A percentile compares a stretch with the other conserved stretches of the same genome.
Conservation (phyloP, 148 eudicot species). For the Diospyros lotus region DNA sequence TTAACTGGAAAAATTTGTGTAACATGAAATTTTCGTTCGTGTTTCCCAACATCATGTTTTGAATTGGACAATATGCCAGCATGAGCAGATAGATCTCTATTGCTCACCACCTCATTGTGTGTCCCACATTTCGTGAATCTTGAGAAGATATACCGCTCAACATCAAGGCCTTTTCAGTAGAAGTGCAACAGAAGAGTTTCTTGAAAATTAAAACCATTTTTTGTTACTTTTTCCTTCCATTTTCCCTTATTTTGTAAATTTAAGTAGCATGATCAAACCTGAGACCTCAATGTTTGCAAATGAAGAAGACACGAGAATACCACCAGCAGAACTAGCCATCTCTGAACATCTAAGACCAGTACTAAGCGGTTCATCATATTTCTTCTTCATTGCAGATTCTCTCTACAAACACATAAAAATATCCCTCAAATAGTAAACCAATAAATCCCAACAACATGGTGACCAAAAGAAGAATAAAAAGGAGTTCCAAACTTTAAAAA, state of each 20-base stretch:
- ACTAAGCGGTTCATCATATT: constrained; percentile 21
- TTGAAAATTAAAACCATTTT: constrained; percentile 11
- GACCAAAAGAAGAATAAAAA: not conserved
- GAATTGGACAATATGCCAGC: not conserved
- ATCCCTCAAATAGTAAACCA: not conserved
- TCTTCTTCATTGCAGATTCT: constrained; percentile 53
- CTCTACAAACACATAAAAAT: constrained; percentile 43
- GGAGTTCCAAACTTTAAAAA: not conserved
- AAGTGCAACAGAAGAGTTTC: constrained; percentile 20
- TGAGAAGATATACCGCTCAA: constrained; percentile 29
- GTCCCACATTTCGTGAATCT: constrained; percentile 32
- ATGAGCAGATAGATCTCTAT: constrained; percentile 16
- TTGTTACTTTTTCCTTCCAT: constrained; percentile 1
- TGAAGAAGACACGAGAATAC: constrained; percentile 31
- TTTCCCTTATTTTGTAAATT: not conserved
- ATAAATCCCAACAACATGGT: not conserved
- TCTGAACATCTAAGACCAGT: constrained; percentile 28
- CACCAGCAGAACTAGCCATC: constrained; percentile 30
- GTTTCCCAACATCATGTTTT: constrained; percentile 5
- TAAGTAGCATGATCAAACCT: constrained; percentile 29
- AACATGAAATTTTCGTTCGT: constrained; percentile 12
- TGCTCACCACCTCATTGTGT: constrained; percentile 15
- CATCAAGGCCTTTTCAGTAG: constrained; percentile 19
- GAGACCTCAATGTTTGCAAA: constrained; percentile 26
- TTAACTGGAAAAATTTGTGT: constrained; percentile 32